Base-by-base conservation (phyloP, 2,329 filamentous ascomycete genomes). In the Penicillium italicum region DNA sequence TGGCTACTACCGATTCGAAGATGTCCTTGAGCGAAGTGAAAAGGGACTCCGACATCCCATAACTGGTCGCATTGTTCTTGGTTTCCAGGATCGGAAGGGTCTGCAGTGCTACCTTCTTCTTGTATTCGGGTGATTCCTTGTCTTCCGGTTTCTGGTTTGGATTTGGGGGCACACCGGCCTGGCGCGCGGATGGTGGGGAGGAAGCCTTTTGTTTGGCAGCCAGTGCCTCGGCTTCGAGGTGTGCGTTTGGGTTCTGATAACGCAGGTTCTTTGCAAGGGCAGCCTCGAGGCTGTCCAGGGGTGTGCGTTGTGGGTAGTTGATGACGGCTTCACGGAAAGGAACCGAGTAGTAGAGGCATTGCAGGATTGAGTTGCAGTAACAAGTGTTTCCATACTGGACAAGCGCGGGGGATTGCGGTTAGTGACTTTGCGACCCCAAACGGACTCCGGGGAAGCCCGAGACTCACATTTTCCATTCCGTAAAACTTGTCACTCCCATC, bases 401-500 rank as follows among this genome's bases (percentile, higher is more conserved):
- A 51, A 55, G 34, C 44, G 37, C 50, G 56, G 38, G 33, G 5
- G 33, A n/a, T 48, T 22, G 14, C 5, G 18, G 59, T 70, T 56
- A 67, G 68, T 57, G 53, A 44, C 24, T 8, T 37, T 36, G 34
- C 36, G 42, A 16, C 20, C 20, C 28, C 31, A 37, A 33, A n/a
- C 34, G n/a, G 31, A 24, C 18, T 28, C 24, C 31, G 37, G 28
- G 40, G 40, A 24, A 34, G 31, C n/a, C 49, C n/a, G 41, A 34
- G 53, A 80, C 90, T 77, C 81, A 97, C 93, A 77, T 99, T 99
- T 77, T 99, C 94, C 73, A 97, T 88, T 16, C 94, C 94, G 77
- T 95, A 97, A 79, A 96, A 99, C 78, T 96, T 96, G 78, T 97
- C 94, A 72, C 90, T 96, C 51, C 94, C 94, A 75, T 97, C 92